phyloP scores from a whole-genome alignment of 2,329 filamentous ascomycete genomes.

The Aphanoascus verrucosus region DNA sequence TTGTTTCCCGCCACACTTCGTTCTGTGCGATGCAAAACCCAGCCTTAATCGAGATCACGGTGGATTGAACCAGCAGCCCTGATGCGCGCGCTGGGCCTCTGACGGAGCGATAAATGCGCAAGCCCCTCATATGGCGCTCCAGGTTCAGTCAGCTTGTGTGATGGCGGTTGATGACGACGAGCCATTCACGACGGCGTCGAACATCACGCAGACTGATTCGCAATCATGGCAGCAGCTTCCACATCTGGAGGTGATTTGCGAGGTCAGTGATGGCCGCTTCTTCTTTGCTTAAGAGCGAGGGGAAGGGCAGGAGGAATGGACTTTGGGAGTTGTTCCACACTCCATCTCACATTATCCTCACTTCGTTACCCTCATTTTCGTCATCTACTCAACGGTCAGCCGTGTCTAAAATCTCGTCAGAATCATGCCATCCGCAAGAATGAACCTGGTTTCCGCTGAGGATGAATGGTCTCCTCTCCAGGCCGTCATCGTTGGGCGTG shows the following conservation, averaged over 20 bases:
- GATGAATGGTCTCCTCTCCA: constrained; percentile 23
- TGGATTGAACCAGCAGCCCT: not conserved
- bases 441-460: constrained; percentile 13
- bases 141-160: not conserved
- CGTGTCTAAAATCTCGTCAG: not conserved
- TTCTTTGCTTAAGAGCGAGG: not conserved
- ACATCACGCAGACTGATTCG: not conserved
- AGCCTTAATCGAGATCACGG: constrained; percentile 5
- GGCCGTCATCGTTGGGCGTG: constrained; percentile 23
- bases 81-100: not conserved
- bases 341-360: not conserved
- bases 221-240: constrained; percentile 4
- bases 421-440: constrained; percentile 7
- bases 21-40: constrained; percentile 1
- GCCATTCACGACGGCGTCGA: not conserved
- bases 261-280: not conserved
- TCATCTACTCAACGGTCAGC: not conserved
- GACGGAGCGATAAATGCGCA: not conserved
- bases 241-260: constrained; percentile 7
- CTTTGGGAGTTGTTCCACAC: not conserved
- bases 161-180: constrained; percentile 1
- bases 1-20: not conserved
- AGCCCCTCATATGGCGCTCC: not conserved
- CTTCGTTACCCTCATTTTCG: not conserved
- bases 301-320: not conserved